phyloP scores from a whole-genome alignment of 2,329 filamentous ascomycete species.

The Periglandula ipomoeae region DNA sequence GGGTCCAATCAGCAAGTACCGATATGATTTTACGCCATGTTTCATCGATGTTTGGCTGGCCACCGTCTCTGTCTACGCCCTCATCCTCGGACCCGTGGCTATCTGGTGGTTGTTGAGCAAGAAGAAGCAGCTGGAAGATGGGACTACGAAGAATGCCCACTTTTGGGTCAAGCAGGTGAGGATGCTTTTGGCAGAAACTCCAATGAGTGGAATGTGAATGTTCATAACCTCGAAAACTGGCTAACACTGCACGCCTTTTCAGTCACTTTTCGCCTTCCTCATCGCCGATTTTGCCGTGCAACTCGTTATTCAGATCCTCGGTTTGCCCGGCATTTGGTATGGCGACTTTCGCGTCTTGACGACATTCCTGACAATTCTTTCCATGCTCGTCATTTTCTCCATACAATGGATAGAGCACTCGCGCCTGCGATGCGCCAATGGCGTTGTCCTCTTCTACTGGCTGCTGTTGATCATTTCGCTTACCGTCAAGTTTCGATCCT shows the following conservation, averaged over 20 bases:
- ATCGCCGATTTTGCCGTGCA: constrained; percentile 62
- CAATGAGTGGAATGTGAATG: background rate
- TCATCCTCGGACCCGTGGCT: constrained; percentile 67
- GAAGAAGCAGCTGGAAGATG: constrained; percentile 44
- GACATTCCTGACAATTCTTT: constrained; percentile 60
- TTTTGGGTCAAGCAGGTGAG: constrained; percentile 85
- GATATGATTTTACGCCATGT: constrained; percentile 95
- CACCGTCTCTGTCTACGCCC: constrained; percentile 66
- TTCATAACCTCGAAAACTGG: background rate
- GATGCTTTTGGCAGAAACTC: background rate
- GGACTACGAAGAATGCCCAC: constrained; percentile 75
- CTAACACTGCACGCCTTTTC: background rate
- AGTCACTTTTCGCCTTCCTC: constrained; percentile 53
- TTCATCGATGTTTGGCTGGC: constrained; percentile 90
- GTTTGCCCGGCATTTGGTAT: constrained; percentile 60
- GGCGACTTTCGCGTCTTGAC: constrained; percentile 84
- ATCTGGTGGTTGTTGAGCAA: constrained; percentile 71
- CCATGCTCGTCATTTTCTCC: constrained; percentile 63
- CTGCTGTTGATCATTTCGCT: constrained; percentile 72
- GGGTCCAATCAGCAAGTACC: constrained; percentile 79
- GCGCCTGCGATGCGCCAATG: constrained; percentile 75
- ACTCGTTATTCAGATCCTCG: constrained; percentile 65
- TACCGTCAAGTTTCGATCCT: constrained; percentile 74
- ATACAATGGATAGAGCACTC: constrained; percentile 84
- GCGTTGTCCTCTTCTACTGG: constrained; percentile 88